Evolutionary conservation across 2,329 filamentous ascomycete species (phyloP), one percentile per base, ranked within the genome.

Genomic region (Neopestalotiopsis sp.): DNA sequence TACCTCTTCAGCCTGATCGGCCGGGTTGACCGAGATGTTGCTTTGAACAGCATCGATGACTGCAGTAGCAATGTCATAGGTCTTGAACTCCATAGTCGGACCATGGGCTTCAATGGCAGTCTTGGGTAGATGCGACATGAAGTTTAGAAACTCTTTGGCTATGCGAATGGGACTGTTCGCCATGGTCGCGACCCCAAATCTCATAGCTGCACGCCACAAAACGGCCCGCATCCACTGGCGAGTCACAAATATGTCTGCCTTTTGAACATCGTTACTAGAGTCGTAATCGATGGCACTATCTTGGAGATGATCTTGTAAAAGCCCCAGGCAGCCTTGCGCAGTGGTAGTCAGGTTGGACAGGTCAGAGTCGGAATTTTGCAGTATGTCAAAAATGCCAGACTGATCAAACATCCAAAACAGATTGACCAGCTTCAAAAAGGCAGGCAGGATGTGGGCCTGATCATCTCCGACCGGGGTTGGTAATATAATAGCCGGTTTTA

Each of bases 351-450:
- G 75, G 24, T 72, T 74, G n/a, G 75, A 75, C 2, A 76, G 67
- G 53, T 80, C 77, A 1, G 78, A 75, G 13, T 79, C 79, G 6
- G 78, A 76, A 42, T 81, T 79, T 61, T 80, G 79, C 3, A 87
- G 77, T 2, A 86, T 78, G 61, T 85, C 82, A 42, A 87, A 86
- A 57, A 83, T 83, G 0, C 82, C 81, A 0, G 83, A 84, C 61
- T 85, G 81, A 58, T 87, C 85, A 61, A 87, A 86, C 1, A 82
- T 79, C 78, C 83, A 85, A 69, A 87, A 87, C 0, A 87, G 77
- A 63, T 83, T 81, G 7, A 86, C 82, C 1, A 87, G 76, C 68
- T 85, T 84, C 14, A 83, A 77, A 66, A 87, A 87, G 1, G 84
- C 84, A 0, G 84, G 84, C 1, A 87, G 73, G 2, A 87, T 79